Conservation (phyloP, 2,329 filamentous ascomycete genomes). For the Aquanectria penicillioides region DNA sequence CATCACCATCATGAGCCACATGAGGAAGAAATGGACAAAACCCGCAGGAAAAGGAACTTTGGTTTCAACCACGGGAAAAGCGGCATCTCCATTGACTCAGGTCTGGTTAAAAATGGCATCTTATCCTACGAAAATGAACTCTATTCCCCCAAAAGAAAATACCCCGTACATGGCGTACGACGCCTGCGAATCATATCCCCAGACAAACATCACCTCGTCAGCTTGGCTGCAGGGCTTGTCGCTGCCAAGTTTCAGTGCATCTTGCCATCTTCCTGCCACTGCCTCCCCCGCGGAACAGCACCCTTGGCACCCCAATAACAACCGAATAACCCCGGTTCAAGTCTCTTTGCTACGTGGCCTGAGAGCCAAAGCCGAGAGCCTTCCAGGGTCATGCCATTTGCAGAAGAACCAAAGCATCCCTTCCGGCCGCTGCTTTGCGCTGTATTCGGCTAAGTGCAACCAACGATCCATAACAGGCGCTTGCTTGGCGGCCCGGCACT, state of each 20-base stretch:
- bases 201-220: neutral
- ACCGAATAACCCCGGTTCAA: neutral
- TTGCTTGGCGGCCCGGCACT: slow-evolving; percentile 13
- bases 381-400: too few relatives aligned
- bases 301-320: neutral
- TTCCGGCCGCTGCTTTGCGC: too few relatives aligned
- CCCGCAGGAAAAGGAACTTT: slow-evolving; percentile 1
- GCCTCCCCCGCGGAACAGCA: slow-evolving; percentile 3
- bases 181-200: neutral
- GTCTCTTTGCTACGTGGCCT: too few relatives aligned
- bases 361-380: too few relatives aligned
- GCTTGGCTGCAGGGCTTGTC: neutral
- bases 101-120: too few relatives aligned
- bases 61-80: neutral
- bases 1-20: too few relatives aligned
- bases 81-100: neutral
- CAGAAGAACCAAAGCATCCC: too few relatives aligned
- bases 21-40: neutral
- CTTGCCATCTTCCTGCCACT: neutral
- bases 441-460: too few relatives aligned
- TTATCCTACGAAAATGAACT: too few relatives aligned
- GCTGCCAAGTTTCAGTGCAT: slow-evolving; percentile 19
- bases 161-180: neutral
- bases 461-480: neutral
- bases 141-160: too few relatives aligned